Percentiles rank a stretch among this genome's conserved stretches.
phyloP scores from a whole-genome alignment of 768 basidiomycete genomes.

The Tricholomella constricta region DNA sequence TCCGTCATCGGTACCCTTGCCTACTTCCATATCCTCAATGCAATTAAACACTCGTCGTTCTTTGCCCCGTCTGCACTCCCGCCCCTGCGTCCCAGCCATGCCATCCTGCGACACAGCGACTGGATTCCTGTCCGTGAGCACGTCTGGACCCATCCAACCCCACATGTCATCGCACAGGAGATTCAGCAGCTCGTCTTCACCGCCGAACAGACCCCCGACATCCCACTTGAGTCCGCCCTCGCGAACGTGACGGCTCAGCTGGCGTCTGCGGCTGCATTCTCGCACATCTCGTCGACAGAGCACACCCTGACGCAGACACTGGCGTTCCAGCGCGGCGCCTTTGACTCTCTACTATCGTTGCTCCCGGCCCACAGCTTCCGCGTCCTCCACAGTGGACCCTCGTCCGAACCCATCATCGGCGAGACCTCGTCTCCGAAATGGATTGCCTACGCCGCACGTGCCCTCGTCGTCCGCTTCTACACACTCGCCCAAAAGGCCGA shows the following conservation, averaged over 20 bases:
- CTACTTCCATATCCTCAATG: conserved; percentile 91
- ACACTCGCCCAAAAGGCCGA: conserved; percentile 72
- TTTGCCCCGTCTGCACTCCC: conserved; percentile 57
- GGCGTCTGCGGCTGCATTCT: conserved; percentile 16
- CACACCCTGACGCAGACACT: conserved; percentile 43
- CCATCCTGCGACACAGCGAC: conserved; percentile 50
- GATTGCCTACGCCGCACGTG: conserved; percentile 80
- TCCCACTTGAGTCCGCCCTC: conserved; percentile 40
- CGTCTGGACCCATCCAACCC: conserved; percentile 45
- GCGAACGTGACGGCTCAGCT: conserved; percentile 30
- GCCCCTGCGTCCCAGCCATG: conserved; percentile 56
- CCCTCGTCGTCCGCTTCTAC: conserved; percentile 25
- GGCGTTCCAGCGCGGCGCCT: conserved; percentile 49
- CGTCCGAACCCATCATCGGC: conserved; percentile 39
- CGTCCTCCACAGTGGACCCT: conserved; percentile 19
- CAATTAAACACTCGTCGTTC: conserved; percentile 87
- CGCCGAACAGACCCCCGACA: conserved; percentile 40
- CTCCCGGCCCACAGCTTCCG: conserved; percentile 15
- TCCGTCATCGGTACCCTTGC: conserved; percentile 88
- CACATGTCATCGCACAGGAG: conserved; percentile 48
- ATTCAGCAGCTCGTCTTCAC: conserved; percentile 75
- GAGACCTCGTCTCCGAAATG: conserved; percentile 84
- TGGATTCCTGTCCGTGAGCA: conserved; percentile 66
- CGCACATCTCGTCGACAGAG: conserved; percentile 29
- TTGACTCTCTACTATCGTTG: conserved; percentile 52